Percentiles rank a stretch among this genome's conserved stretches.
phyloP scores from a whole-genome alignment of 2,329 filamentous ascomycete species.

The Pseudocercospora crystallina region DNA sequence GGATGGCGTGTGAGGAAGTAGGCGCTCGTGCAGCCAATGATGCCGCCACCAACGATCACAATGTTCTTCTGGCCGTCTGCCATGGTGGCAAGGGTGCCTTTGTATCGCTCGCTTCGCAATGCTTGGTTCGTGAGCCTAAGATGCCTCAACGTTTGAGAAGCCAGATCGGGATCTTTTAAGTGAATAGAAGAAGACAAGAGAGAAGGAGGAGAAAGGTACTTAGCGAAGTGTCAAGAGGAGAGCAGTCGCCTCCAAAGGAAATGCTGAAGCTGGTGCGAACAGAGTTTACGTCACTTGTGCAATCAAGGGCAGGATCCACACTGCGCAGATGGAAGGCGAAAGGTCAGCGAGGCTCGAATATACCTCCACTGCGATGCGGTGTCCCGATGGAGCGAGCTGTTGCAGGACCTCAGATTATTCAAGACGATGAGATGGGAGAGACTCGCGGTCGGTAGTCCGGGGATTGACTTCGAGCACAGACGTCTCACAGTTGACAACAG shows the following conservation, averaged over 20 bases:
- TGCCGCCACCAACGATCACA: constrained; percentile 68
- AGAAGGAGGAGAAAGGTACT: background rate
- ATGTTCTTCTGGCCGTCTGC: constrained; percentile 34
- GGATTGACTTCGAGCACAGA: background rate
- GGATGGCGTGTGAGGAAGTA: constrained; percentile 89
- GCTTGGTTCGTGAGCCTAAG: too few relatives aligned
- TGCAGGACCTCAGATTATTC: too few relatives aligned
- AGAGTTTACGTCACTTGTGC: constrained; percentile 11
- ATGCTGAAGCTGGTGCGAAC: background rate
- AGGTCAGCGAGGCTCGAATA: background rate
- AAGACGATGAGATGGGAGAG: too few relatives aligned
- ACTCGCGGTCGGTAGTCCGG: too few relatives aligned
- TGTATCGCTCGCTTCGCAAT: background rate
- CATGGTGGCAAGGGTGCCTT: constrained; percentile 26
- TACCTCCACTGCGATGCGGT: background rate
- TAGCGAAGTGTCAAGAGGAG: background rate
- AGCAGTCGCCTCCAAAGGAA: background rate
- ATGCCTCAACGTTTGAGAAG: too few relatives aligned
- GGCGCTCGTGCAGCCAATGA: constrained; percentile 87
- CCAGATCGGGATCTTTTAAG: too few relatives aligned
- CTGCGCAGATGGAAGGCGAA: background rate
- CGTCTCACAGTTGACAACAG: too few relatives aligned
- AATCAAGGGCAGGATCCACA: constrained; percentile 6
- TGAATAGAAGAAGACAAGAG: background rate
- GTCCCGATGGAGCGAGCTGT: too few relatives aligned